Evolutionary conservation across 495 filamentous ascomycete genomes (phyloP).

Genomic region (Lasiosphaeriaceae sp.): DNA sequence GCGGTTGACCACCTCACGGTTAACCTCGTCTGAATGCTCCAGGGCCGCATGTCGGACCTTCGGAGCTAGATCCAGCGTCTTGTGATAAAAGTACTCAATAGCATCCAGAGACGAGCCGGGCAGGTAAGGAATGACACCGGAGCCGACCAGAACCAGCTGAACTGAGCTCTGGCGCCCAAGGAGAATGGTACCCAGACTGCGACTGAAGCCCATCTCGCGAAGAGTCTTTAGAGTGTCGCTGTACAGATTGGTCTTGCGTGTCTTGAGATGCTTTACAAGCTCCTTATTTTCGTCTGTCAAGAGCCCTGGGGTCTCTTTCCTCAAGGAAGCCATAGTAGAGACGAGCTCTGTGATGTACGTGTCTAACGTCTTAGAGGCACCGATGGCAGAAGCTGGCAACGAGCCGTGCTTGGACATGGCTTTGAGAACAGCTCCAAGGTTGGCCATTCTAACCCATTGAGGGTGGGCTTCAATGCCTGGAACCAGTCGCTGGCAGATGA

Average conservation of each 20-base stretch:
- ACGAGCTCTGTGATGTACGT: conserved; percentile 63
- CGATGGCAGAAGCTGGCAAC: conserved; percentile 46
- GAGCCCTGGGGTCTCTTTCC: conserved; percentile 71
- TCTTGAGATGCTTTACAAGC: conserved; percentile 78
- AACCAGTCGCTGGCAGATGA: conserved; percentile 49
- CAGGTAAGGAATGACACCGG: conserved; percentile 20
- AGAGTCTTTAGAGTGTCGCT: conserved; percentile 78
- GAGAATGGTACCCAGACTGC: conserved; percentile 65
- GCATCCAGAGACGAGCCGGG: conserved; percentile 26
- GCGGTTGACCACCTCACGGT: conserved; percentile 66
- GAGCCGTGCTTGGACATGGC: conserved; percentile 46
- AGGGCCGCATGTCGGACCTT: conserved; percentile 58
- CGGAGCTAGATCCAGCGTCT: conserved; percentile 65
- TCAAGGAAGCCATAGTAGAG: conserved; percentile 64
- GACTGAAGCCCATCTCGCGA: conserved; percentile 82
- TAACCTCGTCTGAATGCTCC: conserved; percentile 81
- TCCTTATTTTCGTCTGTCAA: conserved; percentile 81
- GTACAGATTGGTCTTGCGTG: conserved; percentile 84
- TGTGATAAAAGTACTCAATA: conserved; percentile 73
- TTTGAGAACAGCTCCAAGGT: conserved; percentile 58
- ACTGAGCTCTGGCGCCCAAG: conserved; percentile 69
- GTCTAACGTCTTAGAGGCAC: conserved; percentile 59
- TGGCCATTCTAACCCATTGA: conserved; percentile 62
- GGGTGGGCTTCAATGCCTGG: conserved; percentile 52
- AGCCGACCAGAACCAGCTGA: conserved; percentile 55